Evolutionary conservation across 192 early-diverging fungal genomes (phyloP).

Genomic region (Coemansia sp.): DNA sequence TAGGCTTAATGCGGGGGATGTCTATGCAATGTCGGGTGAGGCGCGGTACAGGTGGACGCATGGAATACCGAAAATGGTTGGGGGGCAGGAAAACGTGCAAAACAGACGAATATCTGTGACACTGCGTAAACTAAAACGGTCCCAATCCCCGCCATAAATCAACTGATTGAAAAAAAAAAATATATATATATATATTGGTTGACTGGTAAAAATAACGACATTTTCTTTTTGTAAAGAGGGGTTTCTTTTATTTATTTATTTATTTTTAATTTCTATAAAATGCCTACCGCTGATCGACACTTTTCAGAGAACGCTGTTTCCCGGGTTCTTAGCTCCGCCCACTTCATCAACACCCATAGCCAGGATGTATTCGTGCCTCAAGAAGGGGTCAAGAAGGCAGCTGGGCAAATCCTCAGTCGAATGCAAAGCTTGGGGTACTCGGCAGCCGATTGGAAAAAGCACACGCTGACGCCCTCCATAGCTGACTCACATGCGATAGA

Average conservation of each 20-base stretch:
- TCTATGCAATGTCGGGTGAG: slow-evolving; percentile 50
- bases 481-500: slow-evolving; percentile 60
- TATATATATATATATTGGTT: too few species aligned
- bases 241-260: background rate
- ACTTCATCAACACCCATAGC: slow-evolving; percentile 53
- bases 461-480: slow-evolving; percentile 62
- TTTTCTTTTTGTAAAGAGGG: too few species aligned
- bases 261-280: slow-evolving; percentile 6
- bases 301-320: background rate
- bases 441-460: slow-evolving; percentile 61
- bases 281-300: slow-evolving; percentile 17
- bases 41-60: slow-evolving; percentile 58
- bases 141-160: too few species aligned
- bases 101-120: slow-evolving; percentile 36
- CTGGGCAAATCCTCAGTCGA: slow-evolving; percentile 57
- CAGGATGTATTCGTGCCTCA: slow-evolving; percentile 60
- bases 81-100: slow-evolving; percentile 11
- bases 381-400: slow-evolving; percentile 55
- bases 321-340: slow-evolving; percentile 40
- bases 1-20: slow-evolving; percentile 42
- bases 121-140: slow-evolving; percentile 33
- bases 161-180: background rate
- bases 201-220: too few species aligned
- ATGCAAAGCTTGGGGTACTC: slow-evolving; percentile 64
- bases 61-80: slow-evolving; percentile 39